Percentiles rank a stretch among this genome's conserved stretches.
Conservation (phyloP, 306 rosid species). For the Ammopiptanthus mongolicus region DNA sequence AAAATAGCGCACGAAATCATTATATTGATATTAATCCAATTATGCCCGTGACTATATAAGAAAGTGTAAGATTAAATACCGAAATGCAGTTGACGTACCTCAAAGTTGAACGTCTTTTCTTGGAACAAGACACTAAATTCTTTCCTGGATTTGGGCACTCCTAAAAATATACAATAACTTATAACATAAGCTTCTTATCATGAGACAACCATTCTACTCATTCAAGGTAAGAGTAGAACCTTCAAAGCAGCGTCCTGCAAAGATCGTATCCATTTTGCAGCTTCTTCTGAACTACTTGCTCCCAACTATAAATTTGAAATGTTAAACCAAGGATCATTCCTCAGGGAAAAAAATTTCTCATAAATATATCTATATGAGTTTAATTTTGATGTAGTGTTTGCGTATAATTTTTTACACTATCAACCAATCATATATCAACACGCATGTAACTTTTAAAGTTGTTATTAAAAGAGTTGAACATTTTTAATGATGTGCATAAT, state of each 20-base stretch:
- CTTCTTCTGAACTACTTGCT: slow-evolving; percentile 89
- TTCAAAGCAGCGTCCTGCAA: slow-evolving; percentile 65
- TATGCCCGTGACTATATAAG: background rate
- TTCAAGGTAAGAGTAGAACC: slow-evolving; percentile 40
- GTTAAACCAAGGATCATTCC: slow-evolving; percentile 7
- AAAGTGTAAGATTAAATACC: background rate
- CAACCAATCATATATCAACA: no score
- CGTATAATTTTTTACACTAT: no score
- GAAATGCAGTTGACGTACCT: slow-evolving; percentile 34
- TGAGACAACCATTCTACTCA: slow-evolving; percentile 9
- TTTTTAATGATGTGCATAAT: no score
- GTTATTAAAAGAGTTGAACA: no score
- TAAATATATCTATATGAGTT: background rate
- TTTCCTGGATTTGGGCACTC: slow-evolving; percentile 45
- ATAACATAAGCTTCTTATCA: slow-evolving; percentile 18
- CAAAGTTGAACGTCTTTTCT: slow-evolving; percentile 43
- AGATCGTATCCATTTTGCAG: slow-evolving; percentile 79
- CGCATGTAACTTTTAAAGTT: no score
- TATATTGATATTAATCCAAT: background rate
- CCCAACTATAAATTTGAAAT: slow-evolving; percentile 55
- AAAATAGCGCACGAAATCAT: no score
- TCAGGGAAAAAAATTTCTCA: background rate
- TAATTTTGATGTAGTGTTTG: no score
- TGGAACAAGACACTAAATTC: slow-evolving; percentile 32
- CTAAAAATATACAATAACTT: slow-evolving; percentile 36